Conservation (phyloP, 2,329 filamentous ascomycete genomes). For the Sporothrix humicola region DNA sequence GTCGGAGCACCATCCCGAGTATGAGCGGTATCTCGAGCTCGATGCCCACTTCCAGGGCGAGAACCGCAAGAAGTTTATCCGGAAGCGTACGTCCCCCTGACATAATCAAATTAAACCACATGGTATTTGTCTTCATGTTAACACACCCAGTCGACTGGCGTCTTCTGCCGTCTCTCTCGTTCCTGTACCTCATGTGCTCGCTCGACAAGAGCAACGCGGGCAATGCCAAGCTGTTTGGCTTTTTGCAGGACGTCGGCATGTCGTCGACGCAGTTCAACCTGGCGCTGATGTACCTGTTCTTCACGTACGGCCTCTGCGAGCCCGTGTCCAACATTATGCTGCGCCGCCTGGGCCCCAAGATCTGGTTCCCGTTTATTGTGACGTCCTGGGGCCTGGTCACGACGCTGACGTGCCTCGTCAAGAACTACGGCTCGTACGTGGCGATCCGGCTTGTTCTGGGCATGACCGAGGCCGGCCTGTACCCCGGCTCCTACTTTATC, state of each 20-base stretch:
- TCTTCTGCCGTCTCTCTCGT: slow-evolving; percentile 49
- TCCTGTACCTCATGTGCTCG: slow-evolving; percentile 49
- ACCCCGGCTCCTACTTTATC: slow-evolving; percentile 62
- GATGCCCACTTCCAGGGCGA: slow-evolving; percentile 21
- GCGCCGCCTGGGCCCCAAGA: slow-evolving; percentile 6
- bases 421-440: slow-evolving; percentile 68
- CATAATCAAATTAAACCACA: no score
- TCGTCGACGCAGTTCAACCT: slow-evolving; percentile 33
- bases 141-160: slow-evolving; percentile 56
- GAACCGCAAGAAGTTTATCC: slow-evolving; percentile 25
- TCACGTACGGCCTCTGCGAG: slow-evolving; percentile 27
- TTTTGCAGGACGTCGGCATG: slow-evolving; percentile 20
- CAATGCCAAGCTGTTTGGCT: slow-evolving; percentile 43
- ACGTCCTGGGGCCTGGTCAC: slow-evolving; percentile 70
- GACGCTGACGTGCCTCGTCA: slow-evolving; percentile 69
- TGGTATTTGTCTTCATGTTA: background rate
- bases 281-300: slow-evolving; percentile 33
- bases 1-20: slow-evolving; percentile 28
- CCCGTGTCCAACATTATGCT: slow-evolving; percentile 33
- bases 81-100: background rate
- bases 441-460: slow-evolving; percentile 72
- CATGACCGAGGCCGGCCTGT: slow-evolving; percentile 70
- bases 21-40: slow-evolving; percentile 26
- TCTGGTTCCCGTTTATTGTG: slow-evolving; percentile 37
- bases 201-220: slow-evolving; percentile 51